A percentile compares a stretch with the other conserved stretches of the same genome.
Conservation (phyloP, 2,329 filamentous ascomycete genomes). For the Penicillium fuscoglaucum region DNA sequence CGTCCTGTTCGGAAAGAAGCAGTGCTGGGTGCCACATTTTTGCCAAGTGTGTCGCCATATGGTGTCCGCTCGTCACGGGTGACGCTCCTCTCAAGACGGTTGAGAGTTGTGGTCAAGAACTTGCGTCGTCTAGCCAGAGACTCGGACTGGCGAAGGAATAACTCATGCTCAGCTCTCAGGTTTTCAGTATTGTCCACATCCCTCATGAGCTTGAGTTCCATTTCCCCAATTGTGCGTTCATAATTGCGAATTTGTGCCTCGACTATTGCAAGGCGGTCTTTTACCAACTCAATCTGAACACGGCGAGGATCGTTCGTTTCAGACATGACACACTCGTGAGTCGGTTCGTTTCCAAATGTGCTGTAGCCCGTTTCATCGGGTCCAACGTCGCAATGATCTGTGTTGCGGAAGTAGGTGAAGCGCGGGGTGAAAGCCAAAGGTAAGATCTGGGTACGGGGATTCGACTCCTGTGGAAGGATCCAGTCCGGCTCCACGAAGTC, state of each 20-base stretch:
- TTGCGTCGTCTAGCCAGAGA: slow-evolving; percentile 59
- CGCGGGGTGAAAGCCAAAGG: slow-evolving; percentile 91
- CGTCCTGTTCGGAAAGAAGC: slow-evolving; percentile 30
- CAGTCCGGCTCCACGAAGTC: slow-evolving; percentile 98
- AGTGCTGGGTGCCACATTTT: slow-evolving; percentile 23
- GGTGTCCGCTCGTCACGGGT: slow-evolving; percentile 48
- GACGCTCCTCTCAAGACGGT: slow-evolving; percentile 56
- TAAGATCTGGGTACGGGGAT: slow-evolving; percentile 90
- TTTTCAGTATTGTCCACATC: slow-evolving; percentile 54
- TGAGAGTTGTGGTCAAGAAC: slow-evolving; percentile 60
- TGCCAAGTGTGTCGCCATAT: slow-evolving; percentile 44
- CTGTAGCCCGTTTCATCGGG: slow-evolving; percentile 75
- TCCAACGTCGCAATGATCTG: slow-evolving; percentile 81
- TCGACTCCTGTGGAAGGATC: slow-evolving; percentile 85
- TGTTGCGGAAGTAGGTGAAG: slow-evolving; percentile 96
- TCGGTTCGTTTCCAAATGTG: slow-evolving; percentile 88
- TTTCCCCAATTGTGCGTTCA: slow-evolving; percentile 69
- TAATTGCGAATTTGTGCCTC: slow-evolving; percentile 76
- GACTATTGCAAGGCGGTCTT: slow-evolving; percentile 75
- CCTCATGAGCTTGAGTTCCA: slow-evolving; percentile 63
- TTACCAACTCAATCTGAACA: slow-evolving; percentile 83
- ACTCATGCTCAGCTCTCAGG: slow-evolving; percentile 47
- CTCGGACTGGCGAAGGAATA: slow-evolving; percentile 57
- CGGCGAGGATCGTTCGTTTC: slow-evolving; percentile 82
- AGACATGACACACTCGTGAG: slow-evolving; percentile 94